phyloP scores from a whole-genome alignment of 176 grass and related monocot genomes.

The Oropetium thomaeum region DNA sequence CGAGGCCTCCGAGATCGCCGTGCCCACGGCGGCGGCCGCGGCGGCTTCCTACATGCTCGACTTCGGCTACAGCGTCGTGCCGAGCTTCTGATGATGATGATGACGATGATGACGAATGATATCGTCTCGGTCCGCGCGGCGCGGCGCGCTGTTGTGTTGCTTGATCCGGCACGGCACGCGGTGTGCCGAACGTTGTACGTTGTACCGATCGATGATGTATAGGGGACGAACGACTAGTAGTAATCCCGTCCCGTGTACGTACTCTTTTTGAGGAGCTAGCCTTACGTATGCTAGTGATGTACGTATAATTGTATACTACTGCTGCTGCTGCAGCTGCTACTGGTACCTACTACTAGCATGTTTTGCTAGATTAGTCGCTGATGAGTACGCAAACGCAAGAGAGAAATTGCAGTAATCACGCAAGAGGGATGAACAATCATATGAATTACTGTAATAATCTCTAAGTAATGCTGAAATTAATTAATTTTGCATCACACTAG shows the following conservation, averaged over 20 bases:
- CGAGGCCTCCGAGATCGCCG: slow-evolving; percentile 30
- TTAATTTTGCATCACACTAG: background rate
- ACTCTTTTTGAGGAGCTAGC: slow-evolving; percentile 30
- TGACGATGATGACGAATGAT: slow-evolving; percentile 4
- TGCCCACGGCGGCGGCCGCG: slow-evolving; percentile 13
- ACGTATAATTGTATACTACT: slow-evolving; percentile 27
- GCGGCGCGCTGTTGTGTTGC: background rate
- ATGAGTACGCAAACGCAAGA: background rate
- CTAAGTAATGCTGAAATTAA: background rate
- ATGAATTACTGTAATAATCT: background rate
- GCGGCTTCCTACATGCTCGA: slow-evolving; percentile 56
- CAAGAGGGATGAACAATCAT: background rate
- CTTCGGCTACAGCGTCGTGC: slow-evolving; percentile 73
- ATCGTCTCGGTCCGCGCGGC: background rate
- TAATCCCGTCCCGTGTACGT: slow-evolving; percentile 29
- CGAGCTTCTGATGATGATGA: slow-evolving; percentile 53
- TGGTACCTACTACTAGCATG: background rate
- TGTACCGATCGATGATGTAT: slow-evolving; percentile 13
- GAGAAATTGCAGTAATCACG: slow-evolving; percentile 9
- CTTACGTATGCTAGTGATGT: slow-evolving; percentile 11
- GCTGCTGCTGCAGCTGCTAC: background rate
- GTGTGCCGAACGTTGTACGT: background rate
- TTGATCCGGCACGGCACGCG: background rate
- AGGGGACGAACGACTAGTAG: slow-evolving; percentile 11
- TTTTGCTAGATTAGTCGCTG: background rate